Evolutionary conservation across 129 eudicot species (phyloP).

Genomic region (Saposhnikovia divaricata): DNA sequence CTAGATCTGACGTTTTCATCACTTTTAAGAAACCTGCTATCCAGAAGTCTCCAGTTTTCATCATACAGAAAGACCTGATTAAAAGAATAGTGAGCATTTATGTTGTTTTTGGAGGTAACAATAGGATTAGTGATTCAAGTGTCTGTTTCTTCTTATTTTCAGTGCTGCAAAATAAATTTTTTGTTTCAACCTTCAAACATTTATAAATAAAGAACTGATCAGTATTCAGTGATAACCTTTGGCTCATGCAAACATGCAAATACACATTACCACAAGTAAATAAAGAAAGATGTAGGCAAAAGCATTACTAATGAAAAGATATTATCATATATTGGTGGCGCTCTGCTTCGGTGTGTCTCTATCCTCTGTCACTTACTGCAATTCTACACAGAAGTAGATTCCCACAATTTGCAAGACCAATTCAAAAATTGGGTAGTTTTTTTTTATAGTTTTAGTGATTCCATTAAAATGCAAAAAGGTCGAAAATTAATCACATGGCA

Average conservation of each 20-base stretch:
- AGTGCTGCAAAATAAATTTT: neutral
- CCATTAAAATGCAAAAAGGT: neutral
- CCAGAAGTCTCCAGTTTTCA: slow-evolving; percentile 39
- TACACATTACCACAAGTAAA: neutral
- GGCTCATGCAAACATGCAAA: neutral
- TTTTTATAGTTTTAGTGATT: neutral
- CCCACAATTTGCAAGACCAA: neutral
- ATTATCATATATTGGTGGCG: neutral
- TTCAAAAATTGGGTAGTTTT: neutral
- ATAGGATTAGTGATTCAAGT: neutral
- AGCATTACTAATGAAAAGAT: neutral
- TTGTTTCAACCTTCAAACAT: neutral
- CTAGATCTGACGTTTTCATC: slow-evolving; percentile 55
- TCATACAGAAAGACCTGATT: slow-evolving; percentile 65
- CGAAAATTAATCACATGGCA: neutral
- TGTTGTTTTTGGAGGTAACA: neutral
- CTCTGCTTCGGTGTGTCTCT: neutral
- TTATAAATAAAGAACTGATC: neutral
- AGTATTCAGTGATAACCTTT: neutral
- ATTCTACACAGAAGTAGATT: neutral
- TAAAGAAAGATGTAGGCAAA: neutral
- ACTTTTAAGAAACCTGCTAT: slow-evolving; percentile 62
- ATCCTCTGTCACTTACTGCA: neutral
- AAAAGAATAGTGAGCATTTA: neutral
- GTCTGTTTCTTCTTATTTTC: neutral